A percentile compares a stretch with the other conserved stretches of the same genome.
Evolutionary conservation across 2,329 filamentous ascomycete species (phyloP).

Genomic region (Ceratocystiopsis brevicomis): DNA sequence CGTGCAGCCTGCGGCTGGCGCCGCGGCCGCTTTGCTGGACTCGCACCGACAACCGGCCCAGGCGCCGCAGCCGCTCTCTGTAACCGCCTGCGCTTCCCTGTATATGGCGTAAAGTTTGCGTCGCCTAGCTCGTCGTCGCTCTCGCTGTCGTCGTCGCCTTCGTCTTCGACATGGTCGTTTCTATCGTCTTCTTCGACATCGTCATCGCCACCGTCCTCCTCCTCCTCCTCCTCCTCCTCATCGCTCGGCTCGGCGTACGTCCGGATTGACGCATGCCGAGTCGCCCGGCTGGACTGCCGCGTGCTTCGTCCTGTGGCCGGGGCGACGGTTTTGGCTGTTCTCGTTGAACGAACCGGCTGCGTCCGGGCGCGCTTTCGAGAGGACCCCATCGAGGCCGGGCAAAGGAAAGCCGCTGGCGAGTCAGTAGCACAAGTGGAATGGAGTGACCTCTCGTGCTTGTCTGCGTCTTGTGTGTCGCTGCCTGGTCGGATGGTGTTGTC

Average conservation of each 20-base stretch:
- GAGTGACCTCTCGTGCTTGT: too few relatives aligned
- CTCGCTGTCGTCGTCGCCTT: neutral
- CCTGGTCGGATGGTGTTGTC: too few relatives aligned
- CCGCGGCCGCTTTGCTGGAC: slow-evolving; percentile 1
- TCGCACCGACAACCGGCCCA: neutral
- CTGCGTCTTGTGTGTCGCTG: too few relatives aligned
- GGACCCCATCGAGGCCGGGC: too few relatives aligned
- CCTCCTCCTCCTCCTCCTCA: slow-evolving; percentile 1
- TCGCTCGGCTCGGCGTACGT: slow-evolving; percentile 2
- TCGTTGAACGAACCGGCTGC: too few relatives aligned
- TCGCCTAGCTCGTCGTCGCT: neutral
- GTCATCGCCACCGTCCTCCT: neutral
- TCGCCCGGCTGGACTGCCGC: slow-evolving; percentile 1
- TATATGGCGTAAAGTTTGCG: slow-evolving; percentile 1
- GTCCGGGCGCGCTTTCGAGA: too few relatives aligned
- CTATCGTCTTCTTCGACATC: neutral
- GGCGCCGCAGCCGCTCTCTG: too few relatives aligned
- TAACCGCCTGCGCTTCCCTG: too few relatives aligned
- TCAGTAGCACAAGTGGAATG: too few relatives aligned
- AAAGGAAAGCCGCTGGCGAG: too few relatives aligned
- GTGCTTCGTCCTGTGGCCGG: too few relatives aligned
- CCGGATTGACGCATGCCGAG: slow-evolving; percentile 3
- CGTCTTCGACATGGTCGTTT: neutral
- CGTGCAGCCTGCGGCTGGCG: neutral
- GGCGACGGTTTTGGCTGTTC: too few relatives aligned